Base-by-base conservation (phyloP, 176 grass and related monocot species). In the Melocanna baccifera region DNA sequence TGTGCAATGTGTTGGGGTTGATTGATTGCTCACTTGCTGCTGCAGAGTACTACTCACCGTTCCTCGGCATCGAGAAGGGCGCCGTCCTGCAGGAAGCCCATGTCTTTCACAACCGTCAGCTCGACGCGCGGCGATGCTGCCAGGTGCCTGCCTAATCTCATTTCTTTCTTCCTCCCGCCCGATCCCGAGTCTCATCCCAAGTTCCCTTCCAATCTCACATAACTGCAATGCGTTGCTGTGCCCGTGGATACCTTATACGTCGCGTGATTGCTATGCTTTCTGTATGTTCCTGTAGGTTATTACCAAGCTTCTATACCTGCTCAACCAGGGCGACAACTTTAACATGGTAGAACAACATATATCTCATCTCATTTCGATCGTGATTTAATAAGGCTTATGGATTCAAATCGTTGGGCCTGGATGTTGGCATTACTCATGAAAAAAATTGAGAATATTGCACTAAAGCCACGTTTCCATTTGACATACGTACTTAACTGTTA, bases 281-380 rank as follows among this genome's bases (percentile, higher is more conserved):
- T 86, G 7, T 62, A 9, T 30, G 37, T 53, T 20, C 14, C 74
- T 87, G 19, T 62, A 97, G 96, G 96, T 98, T 14, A 98, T 98
- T 82, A 98, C 96, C 65, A 98, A 98, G 85, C 93, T 98, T 48
- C 88, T 95, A 30, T 98, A 98, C 81, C 82, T 98, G 73, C 96
- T 98, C 85, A 98, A 98, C 82, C 96, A 98, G 91, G 96, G 96
- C 16, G 96, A 98, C 55, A 98, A 89, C 55, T 98, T 98, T 62
- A 98, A 91, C 68, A 92, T 88, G 93, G 96, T 98, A 83, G 80
- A 73, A 1, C 67, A 20, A 6, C 5, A 20, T 16, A 48, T 34
- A 19, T 11, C 34, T 81, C 42, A 36, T 70, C 70, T 70, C 26
- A 20, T 36, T 8, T 22, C 6, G 51, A 73, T 29, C 59, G 12